These are phyloP conservation scores for Galerina sulciceps DNA, from an alignment of 768 basidiomycete genomes.

Conservation along the genomic window DNA sequence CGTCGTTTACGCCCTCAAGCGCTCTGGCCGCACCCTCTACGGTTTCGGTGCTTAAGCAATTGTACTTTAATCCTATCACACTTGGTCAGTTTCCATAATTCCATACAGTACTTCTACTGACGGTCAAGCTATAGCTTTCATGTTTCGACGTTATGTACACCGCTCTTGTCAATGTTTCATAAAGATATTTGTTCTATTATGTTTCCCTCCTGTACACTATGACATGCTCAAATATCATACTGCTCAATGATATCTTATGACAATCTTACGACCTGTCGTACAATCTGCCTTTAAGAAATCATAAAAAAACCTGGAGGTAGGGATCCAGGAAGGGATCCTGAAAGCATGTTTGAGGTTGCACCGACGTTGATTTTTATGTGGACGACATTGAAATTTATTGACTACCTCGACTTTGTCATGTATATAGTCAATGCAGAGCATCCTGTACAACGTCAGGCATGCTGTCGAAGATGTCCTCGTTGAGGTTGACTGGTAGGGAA, in stretches of 20 bases:
- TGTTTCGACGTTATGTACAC: not conserved
- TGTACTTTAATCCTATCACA: not conserved
- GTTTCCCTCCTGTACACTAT: constrained; percentile 16
- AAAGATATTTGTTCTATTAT: constrained; percentile 1
- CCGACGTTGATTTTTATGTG: no score
- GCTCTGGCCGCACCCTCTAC: constrained; percentile 78
- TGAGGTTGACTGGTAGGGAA: no score
- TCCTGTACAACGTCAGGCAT: no score
- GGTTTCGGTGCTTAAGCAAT: constrained; percentile 72
- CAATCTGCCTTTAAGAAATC: no score
- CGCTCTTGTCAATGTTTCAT: not conserved
- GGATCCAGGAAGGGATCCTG: no score
- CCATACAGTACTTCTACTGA: not conserved
- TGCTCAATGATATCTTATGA: not conserved
- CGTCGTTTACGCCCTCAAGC: constrained; percentile 77
- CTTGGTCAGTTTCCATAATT: no score
- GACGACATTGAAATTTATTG: no score
- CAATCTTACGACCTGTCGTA: constrained; percentile 5
- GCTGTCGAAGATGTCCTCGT: no score
- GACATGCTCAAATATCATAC: constrained; percentile 1
- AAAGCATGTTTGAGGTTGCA: no score
- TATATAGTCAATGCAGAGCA: no score
- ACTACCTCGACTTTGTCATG: no score
- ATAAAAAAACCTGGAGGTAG: no score
- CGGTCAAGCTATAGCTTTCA: not conserved